These are phyloP conservation scores for Symbiotaphrina buchneri DNA, from an alignment of 495 filamentous ascomycete genomes.

Conservation along the genomic window DNA sequence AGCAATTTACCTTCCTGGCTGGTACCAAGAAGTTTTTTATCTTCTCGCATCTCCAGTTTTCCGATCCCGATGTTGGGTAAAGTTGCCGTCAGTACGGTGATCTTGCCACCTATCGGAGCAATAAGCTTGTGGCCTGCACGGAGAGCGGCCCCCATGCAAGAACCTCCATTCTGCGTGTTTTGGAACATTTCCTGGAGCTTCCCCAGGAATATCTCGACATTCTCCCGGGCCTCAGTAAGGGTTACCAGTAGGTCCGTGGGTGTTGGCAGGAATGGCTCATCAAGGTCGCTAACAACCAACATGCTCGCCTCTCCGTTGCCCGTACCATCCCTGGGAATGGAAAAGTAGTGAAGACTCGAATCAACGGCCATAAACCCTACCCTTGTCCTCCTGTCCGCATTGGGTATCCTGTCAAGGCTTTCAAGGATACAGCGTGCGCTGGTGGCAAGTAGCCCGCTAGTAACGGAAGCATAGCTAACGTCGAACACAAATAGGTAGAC, in stretches of 20 bases:
- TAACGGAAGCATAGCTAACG: constrained; percentile 81
- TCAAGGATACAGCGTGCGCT: constrained; percentile 85
- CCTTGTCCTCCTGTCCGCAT: constrained; percentile 79
- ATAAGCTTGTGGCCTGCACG: constrained; percentile 90
- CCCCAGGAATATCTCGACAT: constrained; percentile 73
- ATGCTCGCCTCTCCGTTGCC: constrained; percentile 66
- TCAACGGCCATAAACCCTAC: constrained; percentile 93
- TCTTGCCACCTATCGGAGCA: constrained; percentile 78
- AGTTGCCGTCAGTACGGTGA: constrained; percentile 71
- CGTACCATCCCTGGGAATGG: constrained; percentile 68
- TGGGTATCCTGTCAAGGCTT: constrained; percentile 89
- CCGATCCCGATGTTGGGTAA: constrained; percentile 82
- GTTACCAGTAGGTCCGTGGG: constrained; percentile 86
- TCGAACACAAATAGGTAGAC: constrained; percentile 98
- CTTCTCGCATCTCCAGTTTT: constrained; percentile 82
- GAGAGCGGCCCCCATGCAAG: constrained; percentile 82
- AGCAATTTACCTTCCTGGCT: constrained; percentile 72
- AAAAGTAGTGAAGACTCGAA: constrained; percentile 87
- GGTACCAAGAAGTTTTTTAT: constrained; percentile 90
- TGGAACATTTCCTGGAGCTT: constrained; percentile 95
- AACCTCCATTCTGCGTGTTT: constrained; percentile 65
- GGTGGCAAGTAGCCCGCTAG: constrained; percentile 83
- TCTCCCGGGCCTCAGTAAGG: constrained; percentile 67
- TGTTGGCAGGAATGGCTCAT: constrained; percentile 91
- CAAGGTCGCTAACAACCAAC: constrained; percentile 88